These are phyloP conservation scores for Royoungia palumana DNA, from an alignment of 768 basidiomycete genomes.

Conservation along the genomic window DNA sequence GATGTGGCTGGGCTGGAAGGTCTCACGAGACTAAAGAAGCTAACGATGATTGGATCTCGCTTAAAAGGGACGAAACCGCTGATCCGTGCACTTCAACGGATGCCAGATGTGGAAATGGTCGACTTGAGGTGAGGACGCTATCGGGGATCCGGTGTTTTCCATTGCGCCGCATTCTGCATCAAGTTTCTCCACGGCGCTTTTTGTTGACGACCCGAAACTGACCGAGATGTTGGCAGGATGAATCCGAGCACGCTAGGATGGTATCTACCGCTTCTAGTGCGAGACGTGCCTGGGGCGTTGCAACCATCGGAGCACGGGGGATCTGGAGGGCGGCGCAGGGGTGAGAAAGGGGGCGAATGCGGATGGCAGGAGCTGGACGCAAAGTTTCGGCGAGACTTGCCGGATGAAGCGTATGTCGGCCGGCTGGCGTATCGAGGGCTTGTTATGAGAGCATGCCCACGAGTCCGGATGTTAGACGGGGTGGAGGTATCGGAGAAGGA, in stretches of 20 bases:
- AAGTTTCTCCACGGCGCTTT: background rate
- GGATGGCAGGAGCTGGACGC: constrained; percentile 77
- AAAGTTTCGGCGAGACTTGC: constrained; percentile 86
- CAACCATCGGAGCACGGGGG: constrained; percentile 51
- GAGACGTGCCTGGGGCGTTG: constrained; percentile 62
- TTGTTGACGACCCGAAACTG: constrained; percentile 25
- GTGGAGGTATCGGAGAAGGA: constrained; percentile 81
- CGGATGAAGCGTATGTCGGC: constrained; percentile 83
- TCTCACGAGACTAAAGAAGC: constrained; percentile 70
- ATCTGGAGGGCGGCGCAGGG: constrained; percentile 23
- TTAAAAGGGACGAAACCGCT: constrained; percentile 71
- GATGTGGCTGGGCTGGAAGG: constrained; percentile 66
- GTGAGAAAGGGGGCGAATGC: constrained; percentile 29
- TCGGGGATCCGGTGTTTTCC: constrained; percentile 13
- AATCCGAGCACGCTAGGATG: constrained; percentile 96
- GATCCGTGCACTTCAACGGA: constrained; percentile 64
- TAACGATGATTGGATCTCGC: constrained; percentile 84
- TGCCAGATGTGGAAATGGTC: constrained; percentile 81
- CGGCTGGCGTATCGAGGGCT: constrained; percentile 88
- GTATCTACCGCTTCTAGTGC: constrained; percentile 86
- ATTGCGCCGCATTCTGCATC: background rate
- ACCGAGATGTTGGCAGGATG: constrained; percentile 55
- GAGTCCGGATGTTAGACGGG: constrained; percentile 78
- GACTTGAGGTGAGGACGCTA: constrained; percentile 73
- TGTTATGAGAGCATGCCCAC: constrained; percentile 70